phyloP scores from a whole-genome alignment of 371 early-diverging fungal species.

The Dichotomocladium elegans region DNA sequence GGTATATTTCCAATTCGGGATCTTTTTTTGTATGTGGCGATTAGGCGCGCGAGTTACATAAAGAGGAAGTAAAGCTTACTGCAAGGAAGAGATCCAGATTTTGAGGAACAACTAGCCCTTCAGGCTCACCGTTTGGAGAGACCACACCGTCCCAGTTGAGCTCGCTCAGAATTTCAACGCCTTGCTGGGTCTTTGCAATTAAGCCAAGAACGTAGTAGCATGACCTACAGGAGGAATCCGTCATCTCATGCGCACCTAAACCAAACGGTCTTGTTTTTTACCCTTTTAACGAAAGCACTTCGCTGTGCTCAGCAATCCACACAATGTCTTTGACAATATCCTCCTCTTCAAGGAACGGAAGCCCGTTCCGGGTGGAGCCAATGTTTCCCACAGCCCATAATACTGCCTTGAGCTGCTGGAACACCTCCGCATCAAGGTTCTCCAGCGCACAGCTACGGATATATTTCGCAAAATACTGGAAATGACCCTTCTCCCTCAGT shows the following conservation, averaged over 20 bases:
- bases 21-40: constrained; percentile 24
- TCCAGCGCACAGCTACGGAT: constrained; percentile 57
- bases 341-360: constrained; percentile 68
- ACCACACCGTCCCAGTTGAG: constrained; percentile 77
- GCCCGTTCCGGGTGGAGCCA: constrained; percentile 66
- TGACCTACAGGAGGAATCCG: constrained; percentile 48
- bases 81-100: constrained; percentile 56
- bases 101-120: constrained; percentile 68
- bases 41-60: background rate
- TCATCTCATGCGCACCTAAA: background rate
- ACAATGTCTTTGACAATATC: constrained; percentile 71
- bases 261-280: constrained; percentile 39
- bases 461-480: constrained; percentile 56
- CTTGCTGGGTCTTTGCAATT: constrained; percentile 65
- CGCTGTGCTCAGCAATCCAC: constrained; percentile 62
- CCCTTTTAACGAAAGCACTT: constrained; percentile 77
- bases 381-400: constrained; percentile 85
- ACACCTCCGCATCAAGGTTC: constrained; percentile 24
- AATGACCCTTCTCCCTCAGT: constrained; percentile 65
- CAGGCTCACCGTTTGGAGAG: constrained; percentile 45
- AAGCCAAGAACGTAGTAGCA: constrained; percentile 76
- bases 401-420: constrained; percentile 69
- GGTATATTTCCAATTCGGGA: constrained; percentile 60
- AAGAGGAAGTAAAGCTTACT: constrained; percentile 29
- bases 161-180: constrained; percentile 68